Base-by-base conservation (phyloP, 129 eudicot species). In the Artemisia tridentata region DNA sequence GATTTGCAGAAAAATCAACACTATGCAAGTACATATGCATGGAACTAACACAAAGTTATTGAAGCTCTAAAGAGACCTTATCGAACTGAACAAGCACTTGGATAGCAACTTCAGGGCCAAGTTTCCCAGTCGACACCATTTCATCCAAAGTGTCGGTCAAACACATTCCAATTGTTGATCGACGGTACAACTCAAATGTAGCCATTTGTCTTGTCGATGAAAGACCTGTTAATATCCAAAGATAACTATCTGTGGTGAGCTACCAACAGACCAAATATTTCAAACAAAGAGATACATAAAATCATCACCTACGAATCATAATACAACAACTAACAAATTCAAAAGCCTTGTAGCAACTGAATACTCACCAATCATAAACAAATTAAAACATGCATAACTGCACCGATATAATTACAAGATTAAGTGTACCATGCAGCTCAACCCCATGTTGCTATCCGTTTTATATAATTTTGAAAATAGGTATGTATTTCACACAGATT, bases 21-120 rank as follows among this genome's bases (percentile, higher is more conserved):
- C n/a, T 25, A 50, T 34, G 17, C 68, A 65, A 29, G 15, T 52
- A 53, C 53, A 53, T 55, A 25, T 20, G 15, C 55, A 66, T n/a
- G 14, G 29, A 59, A 34, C 14, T 50, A 69, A 31, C 76, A 62
- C 63, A 2, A 3, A 64, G 66, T 54, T 55, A 59, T 20, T 50
- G 21, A 71, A 74, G 46, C 54, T 66, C 66, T 47, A 1, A 68
- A 43, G 15, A 20, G 13, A 95, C 99, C 99, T 87, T 95, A 69
- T 95, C 99, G 48, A 95, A 95, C 67, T 95, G 97, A 77, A 95
- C 91, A 59, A 95, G 96, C 47, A 95, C 96, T 90, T 90, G 97
- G 67, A 90, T 90, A 49, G 99, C 99, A n/a, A 82, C 83, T 55
- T 95, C 99, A 9, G 97, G 97, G 70, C 86, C 81, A 18, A 95